Evolutionary conservation across 371 early-diverging fungal species (phyloP).

Genomic region (Apophysomyces variabilis): DNA sequence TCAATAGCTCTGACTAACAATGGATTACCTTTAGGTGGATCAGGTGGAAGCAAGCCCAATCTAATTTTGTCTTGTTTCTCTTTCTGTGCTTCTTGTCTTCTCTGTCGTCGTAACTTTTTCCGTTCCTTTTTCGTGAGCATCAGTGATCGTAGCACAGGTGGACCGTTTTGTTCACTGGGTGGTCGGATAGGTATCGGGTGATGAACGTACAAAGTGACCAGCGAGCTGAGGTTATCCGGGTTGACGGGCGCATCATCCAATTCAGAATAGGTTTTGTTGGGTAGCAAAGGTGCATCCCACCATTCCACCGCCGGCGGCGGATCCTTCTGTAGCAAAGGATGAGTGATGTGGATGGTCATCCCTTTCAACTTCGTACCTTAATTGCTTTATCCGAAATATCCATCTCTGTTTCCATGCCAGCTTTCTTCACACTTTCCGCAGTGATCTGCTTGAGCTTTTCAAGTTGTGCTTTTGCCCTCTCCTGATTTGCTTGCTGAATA

Average conservation of each 20-base stretch:
- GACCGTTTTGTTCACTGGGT: constrained; percentile 64
- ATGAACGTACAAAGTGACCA: constrained; percentile 85
- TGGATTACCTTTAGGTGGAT: constrained; percentile 76
- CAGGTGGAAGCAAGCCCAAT: constrained; percentile 91
- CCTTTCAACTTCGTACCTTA: constrained; percentile 54
- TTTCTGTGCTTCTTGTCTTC: constrained; percentile 82
- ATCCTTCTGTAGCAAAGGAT: constrained; percentile 47
- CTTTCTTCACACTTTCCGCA: constrained; percentile 78
- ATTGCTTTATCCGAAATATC: constrained; percentile 75
- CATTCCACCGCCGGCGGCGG: constrained; percentile 89
- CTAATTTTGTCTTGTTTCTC: constrained; percentile 96
- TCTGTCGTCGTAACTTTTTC: constrained; percentile 91
- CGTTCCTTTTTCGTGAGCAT: constrained; percentile 93
- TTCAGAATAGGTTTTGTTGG: constrained; percentile 74
- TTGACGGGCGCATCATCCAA: constrained; percentile 48
- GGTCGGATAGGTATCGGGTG: constrained; percentile 92
- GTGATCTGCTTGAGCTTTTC: constrained; percentile 88
- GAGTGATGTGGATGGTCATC: background rate
- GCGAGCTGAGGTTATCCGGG: constrained; percentile 50
- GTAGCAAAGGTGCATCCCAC: constrained; percentile 93
- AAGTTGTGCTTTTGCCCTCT: constrained; percentile 77
- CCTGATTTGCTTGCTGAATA: constrained; percentile 78
- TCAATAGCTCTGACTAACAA: background rate
- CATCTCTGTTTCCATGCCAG: constrained; percentile 84
- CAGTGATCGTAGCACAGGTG: constrained; percentile 71